Conservation (phyloP, 805 yeast species). For the Ogataea pilisensis region DNA sequence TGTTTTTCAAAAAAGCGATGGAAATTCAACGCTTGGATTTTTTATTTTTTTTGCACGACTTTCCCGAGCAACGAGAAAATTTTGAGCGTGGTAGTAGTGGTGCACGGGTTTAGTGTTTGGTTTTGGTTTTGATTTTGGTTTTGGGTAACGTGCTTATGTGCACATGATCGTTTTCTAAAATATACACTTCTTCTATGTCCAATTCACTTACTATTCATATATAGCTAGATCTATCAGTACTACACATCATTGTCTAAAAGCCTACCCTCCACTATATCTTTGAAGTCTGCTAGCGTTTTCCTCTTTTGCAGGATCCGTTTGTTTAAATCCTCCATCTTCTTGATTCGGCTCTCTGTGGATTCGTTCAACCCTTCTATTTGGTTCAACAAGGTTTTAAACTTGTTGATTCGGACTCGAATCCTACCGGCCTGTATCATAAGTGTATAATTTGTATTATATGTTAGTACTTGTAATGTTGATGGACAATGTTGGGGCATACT, state of each 20-base stretch:
- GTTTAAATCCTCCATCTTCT: slow-evolving; percentile 31
- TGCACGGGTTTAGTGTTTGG: not conserved
- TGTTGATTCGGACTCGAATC: slow-evolving; percentile 37
- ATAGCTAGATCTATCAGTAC: not conserved
- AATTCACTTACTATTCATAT: not conserved
- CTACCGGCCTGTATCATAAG: slow-evolving; percentile 34
- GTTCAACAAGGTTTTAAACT: slow-evolving; percentile 33
- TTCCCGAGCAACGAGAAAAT: not conserved
- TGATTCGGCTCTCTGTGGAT: slow-evolving; percentile 34
- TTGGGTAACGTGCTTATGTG: not conserved
- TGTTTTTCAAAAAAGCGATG: not conserved
- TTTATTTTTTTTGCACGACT: too few species aligned
- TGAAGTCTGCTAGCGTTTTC: slow-evolving; percentile 20
- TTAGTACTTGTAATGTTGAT: too few species aligned
- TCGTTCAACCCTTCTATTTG: slow-evolving; percentile 43
- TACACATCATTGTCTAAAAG: not conserved
- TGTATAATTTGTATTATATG: not conserved
- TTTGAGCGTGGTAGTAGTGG: too few species aligned
- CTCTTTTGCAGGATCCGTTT: slow-evolving; percentile 29
- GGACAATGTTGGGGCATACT: too few species aligned
- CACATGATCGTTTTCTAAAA: too few species aligned
- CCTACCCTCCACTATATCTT: slow-evolving; percentile 15
- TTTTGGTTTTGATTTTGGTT: too few species aligned
- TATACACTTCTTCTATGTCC: too few species aligned
- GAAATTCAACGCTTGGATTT: not conserved